Base-by-base conservation (phyloP, 148 eudicot species). In the Rhododendron williamsianum region DNA sequence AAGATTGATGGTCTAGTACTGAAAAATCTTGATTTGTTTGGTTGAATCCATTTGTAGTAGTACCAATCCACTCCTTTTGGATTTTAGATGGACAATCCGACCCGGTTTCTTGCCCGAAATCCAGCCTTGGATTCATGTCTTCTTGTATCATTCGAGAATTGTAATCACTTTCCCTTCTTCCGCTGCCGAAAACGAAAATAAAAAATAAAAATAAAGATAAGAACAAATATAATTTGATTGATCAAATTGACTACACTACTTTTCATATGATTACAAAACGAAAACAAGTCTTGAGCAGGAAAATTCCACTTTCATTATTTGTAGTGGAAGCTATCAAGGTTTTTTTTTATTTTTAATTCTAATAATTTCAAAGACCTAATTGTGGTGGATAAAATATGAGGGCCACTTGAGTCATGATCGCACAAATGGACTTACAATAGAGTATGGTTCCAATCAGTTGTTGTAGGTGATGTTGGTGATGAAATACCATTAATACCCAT, bases 361-460 rank as follows among this genome's bases (percentile, higher is more conserved):
- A 27, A 49, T 15, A 45, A 69, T 71, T 58, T 36, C 45, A 15
- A 52, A 46, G 41, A 46, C 67, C 21, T 54, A 54, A 54, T 74
- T 45, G 43, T 86, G 82, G 43, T 36, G 45, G 79, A 51, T 27
- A 65, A 78, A 74, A 85, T 18, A 56, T 15, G 3, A 21, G 56
- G 52, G 52, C 0, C 0, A 52, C 25, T 67, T 2, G 49, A 23
- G 33, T 9, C 73, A n/a, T 67, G 73, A 67, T 67, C 5, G 3
- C 10, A 33, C 48, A 71, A 19, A 58, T 25, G 65, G 38, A 89
- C 94, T 92, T 88, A 95, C 98, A 91, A 45, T 1, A 90, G 88
- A 85, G 89, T 87, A 54, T 88, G 94, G 82, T 84, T 90, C 95
- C 94, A 93, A 84, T 91, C 88, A 45, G 91, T 78, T 23, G 92